These are phyloP conservation scores for Isoetes engelmannii DNA, from an alignment of 83 land plant species.

Conservation along the genomic window DNA sequence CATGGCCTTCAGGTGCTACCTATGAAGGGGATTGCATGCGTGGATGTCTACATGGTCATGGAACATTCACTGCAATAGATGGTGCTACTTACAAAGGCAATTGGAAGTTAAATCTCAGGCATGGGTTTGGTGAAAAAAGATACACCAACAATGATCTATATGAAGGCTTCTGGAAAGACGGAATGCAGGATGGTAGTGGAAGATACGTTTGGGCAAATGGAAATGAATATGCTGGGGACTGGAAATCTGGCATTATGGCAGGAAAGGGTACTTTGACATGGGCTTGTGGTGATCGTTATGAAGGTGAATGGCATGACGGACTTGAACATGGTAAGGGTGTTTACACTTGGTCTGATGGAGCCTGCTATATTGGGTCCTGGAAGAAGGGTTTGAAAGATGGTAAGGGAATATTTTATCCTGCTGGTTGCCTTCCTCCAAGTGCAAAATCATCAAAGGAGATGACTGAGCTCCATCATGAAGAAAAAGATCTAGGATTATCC, in stretches of 20 bases:
- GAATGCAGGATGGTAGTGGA: conserved; percentile 17
- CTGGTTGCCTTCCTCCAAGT: conserved; percentile 10
- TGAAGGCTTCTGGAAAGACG: conserved; percentile 19
- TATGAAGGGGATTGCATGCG: conserved; percentile 22
- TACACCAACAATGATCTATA: conserved; percentile 21
- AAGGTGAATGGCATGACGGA: conserved; percentile 21
- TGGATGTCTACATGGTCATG: conserved; percentile 19
- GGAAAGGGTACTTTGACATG: conserved; percentile 23
- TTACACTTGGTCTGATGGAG: conserved; percentile 22
- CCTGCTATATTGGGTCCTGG: conserved; percentile 25
- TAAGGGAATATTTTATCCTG: conserved; percentile 22
- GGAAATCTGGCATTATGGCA: conserved; percentile 16
- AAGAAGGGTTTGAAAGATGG: conserved; percentile 23
- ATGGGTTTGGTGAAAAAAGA: conserved; percentile 17
- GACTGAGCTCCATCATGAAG: conserved; percentile 8
- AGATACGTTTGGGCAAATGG: conserved; percentile 23
- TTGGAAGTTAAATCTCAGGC: conserved; percentile 23
- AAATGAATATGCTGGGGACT: conserved; percentile 15
- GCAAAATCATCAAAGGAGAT: neutral
- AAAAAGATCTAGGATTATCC: no score
- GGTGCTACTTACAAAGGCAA: conserved; percentile 17
- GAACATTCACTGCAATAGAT: conserved; percentile 13
- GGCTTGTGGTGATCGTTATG: conserved; percentile 16
- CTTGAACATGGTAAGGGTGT: conserved; percentile 21
- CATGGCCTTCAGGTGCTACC: conserved; percentile 27